These are phyloP conservation scores for Microcyclospora pomicola DNA, from an alignment of 2,329 filamentous ascomycete genomes.

Conservation along the genomic window DNA sequence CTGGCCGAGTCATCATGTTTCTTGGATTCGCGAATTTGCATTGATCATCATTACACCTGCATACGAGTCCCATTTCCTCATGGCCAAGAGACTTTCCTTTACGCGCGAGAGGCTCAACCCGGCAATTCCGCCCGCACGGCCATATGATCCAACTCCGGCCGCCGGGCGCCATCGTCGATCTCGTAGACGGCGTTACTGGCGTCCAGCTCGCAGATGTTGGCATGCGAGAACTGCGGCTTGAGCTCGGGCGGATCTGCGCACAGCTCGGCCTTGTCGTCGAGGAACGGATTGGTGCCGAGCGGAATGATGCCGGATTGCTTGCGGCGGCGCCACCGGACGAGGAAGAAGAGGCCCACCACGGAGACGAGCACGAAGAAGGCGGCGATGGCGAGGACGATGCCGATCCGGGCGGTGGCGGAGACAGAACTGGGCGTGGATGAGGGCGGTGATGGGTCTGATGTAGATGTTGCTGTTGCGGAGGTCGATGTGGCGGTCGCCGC, in stretches of 20 bases:
- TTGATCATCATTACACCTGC: no score
- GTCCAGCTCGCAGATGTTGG: neutral
- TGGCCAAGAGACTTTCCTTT: no score
- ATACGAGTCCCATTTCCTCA: no score
- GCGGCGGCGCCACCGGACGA: neutral
- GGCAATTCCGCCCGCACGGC: conserved; percentile 2
- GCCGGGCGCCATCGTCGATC: neutral
- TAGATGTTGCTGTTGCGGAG: neutral
- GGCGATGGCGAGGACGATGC: neutral
- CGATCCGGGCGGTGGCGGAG: neutral
- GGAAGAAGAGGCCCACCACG: neutral
- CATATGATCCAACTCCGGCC: conserved; percentile 1
- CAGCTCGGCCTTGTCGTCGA: neutral
- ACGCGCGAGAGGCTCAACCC: no score
- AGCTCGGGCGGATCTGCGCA: neutral
- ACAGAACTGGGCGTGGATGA: neutral
- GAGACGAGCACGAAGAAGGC: no score
- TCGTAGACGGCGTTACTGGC: neutral
- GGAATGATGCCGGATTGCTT: neutral
- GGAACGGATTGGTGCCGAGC: no score
- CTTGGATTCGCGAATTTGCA: no score
- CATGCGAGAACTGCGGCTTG: neutral
- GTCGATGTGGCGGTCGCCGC: neutral
- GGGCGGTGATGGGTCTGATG: neutral
- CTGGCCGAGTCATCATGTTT: no score